These are phyloP conservation scores for Phylloporus sp. DNA, from an alignment of 768 basidiomycete species.

Conservation along the genomic window DNA sequence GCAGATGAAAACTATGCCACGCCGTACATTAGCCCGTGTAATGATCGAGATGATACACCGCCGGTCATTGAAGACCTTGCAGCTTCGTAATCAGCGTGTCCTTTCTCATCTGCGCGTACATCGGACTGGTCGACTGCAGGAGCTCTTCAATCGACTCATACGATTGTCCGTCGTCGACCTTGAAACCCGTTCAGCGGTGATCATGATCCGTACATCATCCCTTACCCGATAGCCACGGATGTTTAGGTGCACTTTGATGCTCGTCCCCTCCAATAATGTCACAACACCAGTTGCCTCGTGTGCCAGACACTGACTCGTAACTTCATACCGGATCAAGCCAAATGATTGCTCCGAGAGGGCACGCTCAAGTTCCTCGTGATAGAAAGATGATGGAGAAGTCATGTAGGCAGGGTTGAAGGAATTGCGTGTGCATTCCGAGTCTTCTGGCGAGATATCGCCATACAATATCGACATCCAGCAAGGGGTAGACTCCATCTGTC, in stretches of 20 bases:
- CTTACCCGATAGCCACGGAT: conserved; percentile 55
- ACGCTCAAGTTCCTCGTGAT: conserved; percentile 46
- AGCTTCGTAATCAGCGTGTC: conserved; percentile 48
- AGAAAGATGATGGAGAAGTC: conserved; percentile 25
- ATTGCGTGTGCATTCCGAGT: conserved; percentile 17
- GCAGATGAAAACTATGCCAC: not conserved
- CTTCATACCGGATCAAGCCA: conserved; percentile 46
- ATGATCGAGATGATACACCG: conserved; percentile 1
- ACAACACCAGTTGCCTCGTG: conserved; percentile 52
- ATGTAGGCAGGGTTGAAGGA: conserved; percentile 11
- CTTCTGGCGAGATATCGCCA: conserved; percentile 18
- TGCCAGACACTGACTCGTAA: conserved; percentile 34
- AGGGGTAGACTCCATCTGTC: conserved; percentile 11
- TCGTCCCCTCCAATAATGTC: conserved; percentile 53
- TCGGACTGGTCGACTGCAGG: conserved; percentile 50
- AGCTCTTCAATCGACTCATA: conserved; percentile 62
- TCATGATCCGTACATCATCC: not conserved
- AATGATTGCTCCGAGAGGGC: conserved; percentile 59
- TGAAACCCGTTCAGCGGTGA: conserved; percentile 10
- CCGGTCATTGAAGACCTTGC: conserved; percentile 35
- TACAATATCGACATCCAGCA: conserved; percentile 28
- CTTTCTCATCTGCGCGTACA: conserved; percentile 46
- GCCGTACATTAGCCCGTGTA: conserved; percentile 2
- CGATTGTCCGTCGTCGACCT: conserved; percentile 27
- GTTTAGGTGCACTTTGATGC: conserved; percentile 45